Base-by-base conservation (phyloP, 805 yeast genomes). In the Cyberlindnera euphorbiiphila region DNA sequence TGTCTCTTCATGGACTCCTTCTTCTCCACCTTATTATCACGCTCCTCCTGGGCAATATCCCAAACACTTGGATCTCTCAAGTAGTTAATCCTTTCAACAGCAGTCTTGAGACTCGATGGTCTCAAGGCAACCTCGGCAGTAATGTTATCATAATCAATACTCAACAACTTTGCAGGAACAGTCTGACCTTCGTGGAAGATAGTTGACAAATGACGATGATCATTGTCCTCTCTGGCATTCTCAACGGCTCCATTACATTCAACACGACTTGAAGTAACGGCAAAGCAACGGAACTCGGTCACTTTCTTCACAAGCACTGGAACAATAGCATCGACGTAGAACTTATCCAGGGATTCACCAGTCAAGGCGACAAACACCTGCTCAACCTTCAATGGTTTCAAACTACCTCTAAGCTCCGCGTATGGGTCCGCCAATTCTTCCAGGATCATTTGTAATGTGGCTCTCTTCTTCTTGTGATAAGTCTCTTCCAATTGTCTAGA, bases 351-450 rank as follows among this genome's bases (percentile, higher is more conserved):
- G 4, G 85, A 75, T 59, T 91, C 98, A 41, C 96, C 95, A 0
- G 98, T 88, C 45, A 93, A 71, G 73, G 86, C 76, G 41, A 82
- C 82, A 72, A 93, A 93, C 9, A 91, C 78, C 54, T 88, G 95
- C 26, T 71, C 67, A 20, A 74, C 77, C 27, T 72, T 76, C 57
- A 89, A 63, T 10, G 69, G 52, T 46, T 76, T 85, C 74, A 81
- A 81, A 10, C 79, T 70, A 42, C 79, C 69, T 60, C 99, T 76
- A 50, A 85, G 70, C 64, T 93, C 99, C 52, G 80, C 93, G 58
- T 78, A 93, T 46, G 89, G 91, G 48, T 78, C 82, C 50, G 85
- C 85, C 46, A 93, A 72, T 62, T 93, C 99, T 47, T 78, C 88
- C 46, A 82, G 78, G 54, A 86, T 87, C 74, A 81, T 78, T 50